phyloP scores from a whole-genome alignment of 1,284 basidiomycete genomes.

The Fomitopsis palustris region DNA sequence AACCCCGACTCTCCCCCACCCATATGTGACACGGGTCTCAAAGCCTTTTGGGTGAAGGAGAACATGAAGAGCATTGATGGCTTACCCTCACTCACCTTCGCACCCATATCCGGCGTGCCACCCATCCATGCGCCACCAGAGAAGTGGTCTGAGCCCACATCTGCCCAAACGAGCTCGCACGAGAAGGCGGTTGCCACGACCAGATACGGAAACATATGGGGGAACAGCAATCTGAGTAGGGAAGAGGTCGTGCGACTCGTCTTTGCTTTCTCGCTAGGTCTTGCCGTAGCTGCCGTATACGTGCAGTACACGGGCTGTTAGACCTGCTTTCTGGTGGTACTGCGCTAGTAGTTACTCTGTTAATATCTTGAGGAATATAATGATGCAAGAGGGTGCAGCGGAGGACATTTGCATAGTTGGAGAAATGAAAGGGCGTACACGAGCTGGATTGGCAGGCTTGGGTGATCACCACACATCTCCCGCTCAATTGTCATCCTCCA shows the following conservation, averaged over 20 bases:
- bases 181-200: not conserved
- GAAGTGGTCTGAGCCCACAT: constrained; percentile 1
- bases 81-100: constrained; percentile 25
- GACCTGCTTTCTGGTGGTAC: no score
- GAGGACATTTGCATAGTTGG: no score
- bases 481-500: no score
- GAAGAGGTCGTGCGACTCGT: constrained; percentile 13
- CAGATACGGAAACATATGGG: not conserved
- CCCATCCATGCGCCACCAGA: constrained; percentile 10
- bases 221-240: not conserved
- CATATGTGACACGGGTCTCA: constrained; percentile 32
- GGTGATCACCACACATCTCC: no score
- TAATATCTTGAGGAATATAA: no score
- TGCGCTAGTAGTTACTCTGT: no score
- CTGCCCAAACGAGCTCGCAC: not conserved
- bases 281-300: constrained; percentile 14
- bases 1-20: constrained; percentile 7
- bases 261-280: constrained; percentile 17
- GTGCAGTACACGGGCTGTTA: not conserved
- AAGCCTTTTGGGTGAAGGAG: constrained; percentile 39
- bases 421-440: no score
- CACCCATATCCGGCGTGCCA: constrained; percentile 9
- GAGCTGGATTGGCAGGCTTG: no score
- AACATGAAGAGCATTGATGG: constrained; percentile 51
- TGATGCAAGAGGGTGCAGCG: no score